phyloP scores from a whole-genome alignment of 352 stramenopile genomes.

The Pythium brassicae region DNA sequence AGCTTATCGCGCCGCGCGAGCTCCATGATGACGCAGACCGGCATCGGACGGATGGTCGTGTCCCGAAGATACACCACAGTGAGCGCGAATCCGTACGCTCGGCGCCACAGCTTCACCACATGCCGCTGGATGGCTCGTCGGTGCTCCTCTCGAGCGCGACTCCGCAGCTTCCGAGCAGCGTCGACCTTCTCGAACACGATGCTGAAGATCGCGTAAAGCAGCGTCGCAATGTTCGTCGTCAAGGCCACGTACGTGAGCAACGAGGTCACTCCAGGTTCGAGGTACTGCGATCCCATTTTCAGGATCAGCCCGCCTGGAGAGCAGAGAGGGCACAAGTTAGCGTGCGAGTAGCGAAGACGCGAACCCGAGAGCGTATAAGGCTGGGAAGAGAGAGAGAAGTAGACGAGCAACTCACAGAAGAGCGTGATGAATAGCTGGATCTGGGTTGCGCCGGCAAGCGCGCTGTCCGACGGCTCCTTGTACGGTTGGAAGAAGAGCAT shows the following conservation, averaged over 20 bases:
- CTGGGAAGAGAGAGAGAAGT: neutral
- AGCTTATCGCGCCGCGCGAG: slow-evolving; percentile 44
- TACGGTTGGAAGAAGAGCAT: slow-evolving; percentile 73
- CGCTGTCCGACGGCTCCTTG: slow-evolving; percentile 55
- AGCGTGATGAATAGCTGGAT: slow-evolving; percentile 79
- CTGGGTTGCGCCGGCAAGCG: slow-evolving; percentile 54
- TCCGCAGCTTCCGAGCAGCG: slow-evolving; percentile 17
- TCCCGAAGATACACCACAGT: slow-evolving; percentile 58
- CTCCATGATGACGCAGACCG: slow-evolving; percentile 53
- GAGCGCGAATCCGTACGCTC: slow-evolving; percentile 46
- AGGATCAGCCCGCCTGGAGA: slow-evolving; percentile 51
- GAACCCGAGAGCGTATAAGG: neutral
- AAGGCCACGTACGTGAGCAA: slow-evolving; percentile 55
- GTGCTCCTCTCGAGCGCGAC: slow-evolving; percentile 37
- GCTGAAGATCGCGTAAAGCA: slow-evolving; percentile 43
- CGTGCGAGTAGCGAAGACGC: neutral
- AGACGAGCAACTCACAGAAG: slow-evolving; percentile 45
- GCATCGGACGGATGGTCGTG: slow-evolving; percentile 36
- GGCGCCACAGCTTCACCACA: slow-evolving; percentile 50
- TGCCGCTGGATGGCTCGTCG: slow-evolving; percentile 37
- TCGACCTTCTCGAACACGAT: slow-evolving; percentile 64
- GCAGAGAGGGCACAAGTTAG: neutral
- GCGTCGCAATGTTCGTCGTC: slow-evolving; percentile 43
- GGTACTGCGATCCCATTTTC: slow-evolving; percentile 55
- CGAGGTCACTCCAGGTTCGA: slow-evolving; percentile 32